Evolutionary conservation across 2,329 filamentous ascomycete genomes (phyloP).

Genomic region (Polytolypa hystricis): DNA sequence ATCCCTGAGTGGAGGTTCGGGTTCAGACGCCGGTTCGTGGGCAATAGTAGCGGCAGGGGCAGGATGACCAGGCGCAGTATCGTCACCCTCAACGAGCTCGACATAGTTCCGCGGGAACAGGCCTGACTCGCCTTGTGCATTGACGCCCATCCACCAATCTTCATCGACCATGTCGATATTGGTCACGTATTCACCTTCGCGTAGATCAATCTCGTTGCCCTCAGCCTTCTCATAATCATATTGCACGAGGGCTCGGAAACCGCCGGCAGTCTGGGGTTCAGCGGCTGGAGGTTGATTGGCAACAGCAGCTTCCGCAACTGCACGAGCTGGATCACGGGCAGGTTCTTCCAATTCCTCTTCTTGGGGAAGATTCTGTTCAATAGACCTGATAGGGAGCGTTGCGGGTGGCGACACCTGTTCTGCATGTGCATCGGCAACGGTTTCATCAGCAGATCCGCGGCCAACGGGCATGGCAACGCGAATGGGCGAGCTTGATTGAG

Average conservation of each 20-base stretch:
- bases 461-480: slow-evolving; percentile 77
- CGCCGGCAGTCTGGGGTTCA: slow-evolving; percentile 40
- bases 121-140: slow-evolving; percentile 69
- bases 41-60: slow-evolving; percentile 27
- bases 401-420: slow-evolving; percentile 31
- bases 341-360: slow-evolving; percentile 55
- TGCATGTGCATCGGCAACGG: slow-evolving; percentile 31
- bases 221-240: slow-evolving; percentile 98
- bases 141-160: slow-evolving; percentile 98
- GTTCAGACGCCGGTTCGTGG: slow-evolving; percentile 26
- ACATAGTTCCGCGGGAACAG: slow-evolving; percentile 98
- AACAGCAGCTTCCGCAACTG: slow-evolving; percentile 46
- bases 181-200: slow-evolving; percentile 76
- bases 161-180: slow-evolving; percentile 97
- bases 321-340: slow-evolving; percentile 49
- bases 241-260: slow-evolving; percentile 65
- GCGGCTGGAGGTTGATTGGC: slow-evolving; percentile 34
- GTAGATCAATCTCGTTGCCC: slow-evolving; percentile 87
- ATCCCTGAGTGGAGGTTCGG: slow-evolving; percentile 13
- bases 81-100: slow-evolving; percentile 60
- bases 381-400: slow-evolving; percentile 50
- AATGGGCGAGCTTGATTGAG: slow-evolving; percentile 60
- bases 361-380: slow-evolving; percentile 51
- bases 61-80: slow-evolving; percentile 22
- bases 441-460: slow-evolving; percentile 43